phyloP scores from a whole-genome alignment of 1,284 basidiomycete species.

The Ceratobasidium sp. region DNA sequence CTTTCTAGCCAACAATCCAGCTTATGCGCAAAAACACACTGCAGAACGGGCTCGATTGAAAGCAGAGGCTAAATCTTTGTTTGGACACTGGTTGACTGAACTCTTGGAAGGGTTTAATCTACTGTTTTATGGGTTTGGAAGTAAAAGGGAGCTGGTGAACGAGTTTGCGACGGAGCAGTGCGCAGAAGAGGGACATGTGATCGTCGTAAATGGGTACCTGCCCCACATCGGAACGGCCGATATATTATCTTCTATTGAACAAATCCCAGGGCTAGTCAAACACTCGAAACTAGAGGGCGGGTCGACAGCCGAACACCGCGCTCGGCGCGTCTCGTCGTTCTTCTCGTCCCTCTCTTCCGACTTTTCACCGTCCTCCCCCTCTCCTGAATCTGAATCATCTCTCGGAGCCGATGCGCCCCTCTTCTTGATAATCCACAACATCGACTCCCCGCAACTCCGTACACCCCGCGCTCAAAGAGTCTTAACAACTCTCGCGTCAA shows the following conservation, averaged over 20 bases:
- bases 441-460: constrained; percentile 82
- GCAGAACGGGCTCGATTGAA: constrained; percentile 54
- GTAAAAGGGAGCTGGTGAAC: constrained; percentile 83
- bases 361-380: no score
- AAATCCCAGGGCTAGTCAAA: constrained; percentile 67
- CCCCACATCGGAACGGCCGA: constrained; percentile 79
- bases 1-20: constrained; percentile 61
- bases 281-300: constrained; percentile 54
- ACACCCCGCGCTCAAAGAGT: constrained; percentile 71
- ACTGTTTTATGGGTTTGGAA: constrained; percentile 88
- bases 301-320: constrained; percentile 67
- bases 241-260: constrained; percentile 75
- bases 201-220: constrained; percentile 85
- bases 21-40: constrained; percentile 54
- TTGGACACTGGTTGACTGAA: constrained; percentile 76
- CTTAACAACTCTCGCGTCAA: constrained; percentile 78
- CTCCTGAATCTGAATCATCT: no score
- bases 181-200: constrained; percentile 73
- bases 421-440: constrained; percentile 88
- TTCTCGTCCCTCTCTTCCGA: constrained; percentile 58
- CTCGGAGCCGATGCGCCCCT: constrained; percentile 59
- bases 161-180: constrained; percentile 74
- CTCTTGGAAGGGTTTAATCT: constrained; percentile 87
- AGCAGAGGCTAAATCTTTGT: constrained; percentile 59
- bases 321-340: constrained; percentile 74